These are phyloP conservation scores for Cystobasidium tubakii DNA, from an alignment of 768 basidiomycete species.

Conservation along the genomic window DNA sequence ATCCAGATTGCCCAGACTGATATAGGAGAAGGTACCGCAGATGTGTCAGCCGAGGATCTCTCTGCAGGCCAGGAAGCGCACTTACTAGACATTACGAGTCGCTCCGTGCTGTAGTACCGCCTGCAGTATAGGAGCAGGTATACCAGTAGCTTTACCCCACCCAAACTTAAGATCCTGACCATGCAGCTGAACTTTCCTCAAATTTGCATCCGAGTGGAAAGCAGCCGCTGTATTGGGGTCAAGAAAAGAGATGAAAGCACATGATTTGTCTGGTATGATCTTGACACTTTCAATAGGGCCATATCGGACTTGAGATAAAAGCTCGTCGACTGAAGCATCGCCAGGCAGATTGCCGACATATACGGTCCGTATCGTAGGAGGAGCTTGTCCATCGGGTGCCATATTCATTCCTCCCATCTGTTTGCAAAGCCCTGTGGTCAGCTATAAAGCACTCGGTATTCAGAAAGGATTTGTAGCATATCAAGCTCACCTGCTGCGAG, in stretches of 20 bases:
- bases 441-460: neutral
- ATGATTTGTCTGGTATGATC: slow-evolving; percentile 90
- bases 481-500: slow-evolving; percentile 25
- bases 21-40: neutral
- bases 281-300: slow-evolving; percentile 92
- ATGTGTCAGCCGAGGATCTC: neutral
- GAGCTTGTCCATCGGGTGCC: neutral
- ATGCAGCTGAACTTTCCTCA: slow-evolving; percentile 87
- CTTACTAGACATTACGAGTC: slow-evolving; percentile 78
- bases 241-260: slow-evolving; percentile 96
- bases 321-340: slow-evolving; percentile 92
- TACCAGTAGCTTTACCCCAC: slow-evolving; percentile 91
- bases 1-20: slow-evolving; percentile 72
- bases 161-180: slow-evolving; percentile 97
- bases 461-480: neutral
- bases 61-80: neutral
- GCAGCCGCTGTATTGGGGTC: slow-evolving; percentile 87
- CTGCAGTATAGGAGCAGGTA: slow-evolving; percentile 74
- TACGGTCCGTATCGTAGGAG: slow-evolving; percentile 62
- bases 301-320: slow-evolving; percentile 94
- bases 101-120: slow-evolving; percentile 90
- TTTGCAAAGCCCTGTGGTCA: neutral
- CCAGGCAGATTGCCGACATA: slow-evolving; percentile 90
- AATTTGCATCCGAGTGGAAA: slow-evolving; percentile 92
- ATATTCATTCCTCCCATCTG: neutral